These are phyloP conservation scores for Xylaria venustula DNA, from an alignment of 495 filamentous ascomycete species.

Conservation along the genomic window DNA sequence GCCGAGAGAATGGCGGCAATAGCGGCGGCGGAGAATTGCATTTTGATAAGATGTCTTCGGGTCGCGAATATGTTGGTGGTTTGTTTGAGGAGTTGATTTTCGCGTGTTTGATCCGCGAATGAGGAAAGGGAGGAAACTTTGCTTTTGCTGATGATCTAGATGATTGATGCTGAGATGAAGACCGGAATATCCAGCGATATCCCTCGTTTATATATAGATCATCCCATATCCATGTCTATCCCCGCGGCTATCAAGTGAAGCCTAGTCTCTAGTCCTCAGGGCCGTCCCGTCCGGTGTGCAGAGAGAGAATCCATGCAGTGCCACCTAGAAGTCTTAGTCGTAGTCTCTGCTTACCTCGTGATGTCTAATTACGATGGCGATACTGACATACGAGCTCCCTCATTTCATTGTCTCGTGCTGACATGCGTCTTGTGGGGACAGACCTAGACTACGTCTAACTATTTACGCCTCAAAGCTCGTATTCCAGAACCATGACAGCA, in stretches of 20 bases:
- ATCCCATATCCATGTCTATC: not conserved
- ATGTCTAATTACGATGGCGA: constrained; percentile 12
- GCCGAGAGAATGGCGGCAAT: constrained; percentile 33
- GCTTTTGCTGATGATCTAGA: constrained; percentile 1
- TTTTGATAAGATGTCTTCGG: constrained; percentile 26
- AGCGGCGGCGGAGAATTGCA: constrained; percentile 42
- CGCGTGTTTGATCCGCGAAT: no score
- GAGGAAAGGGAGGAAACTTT: not conserved
- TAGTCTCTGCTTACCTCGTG: constrained; percentile 14
- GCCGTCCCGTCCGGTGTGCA: not conserved
- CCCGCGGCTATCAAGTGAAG: no score
- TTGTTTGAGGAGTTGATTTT: no score
- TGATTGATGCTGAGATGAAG: constrained; percentile 1
- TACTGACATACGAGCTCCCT: constrained; percentile 15
- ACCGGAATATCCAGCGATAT: not conserved
- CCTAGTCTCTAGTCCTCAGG: no score
- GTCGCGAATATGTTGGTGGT: constrained; percentile 16
- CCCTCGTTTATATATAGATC: constrained; percentile 6
- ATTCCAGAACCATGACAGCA: not conserved
- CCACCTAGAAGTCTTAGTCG: constrained; percentile 5
- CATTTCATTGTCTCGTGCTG: not conserved
- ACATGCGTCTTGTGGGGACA: constrained; percentile 7
- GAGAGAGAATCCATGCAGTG: not conserved
- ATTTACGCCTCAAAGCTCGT: no score
- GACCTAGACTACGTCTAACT: not conserved